Conservation (phyloP, 768 basidiomycete genomes). For the Lentinula detonsa region DNA sequence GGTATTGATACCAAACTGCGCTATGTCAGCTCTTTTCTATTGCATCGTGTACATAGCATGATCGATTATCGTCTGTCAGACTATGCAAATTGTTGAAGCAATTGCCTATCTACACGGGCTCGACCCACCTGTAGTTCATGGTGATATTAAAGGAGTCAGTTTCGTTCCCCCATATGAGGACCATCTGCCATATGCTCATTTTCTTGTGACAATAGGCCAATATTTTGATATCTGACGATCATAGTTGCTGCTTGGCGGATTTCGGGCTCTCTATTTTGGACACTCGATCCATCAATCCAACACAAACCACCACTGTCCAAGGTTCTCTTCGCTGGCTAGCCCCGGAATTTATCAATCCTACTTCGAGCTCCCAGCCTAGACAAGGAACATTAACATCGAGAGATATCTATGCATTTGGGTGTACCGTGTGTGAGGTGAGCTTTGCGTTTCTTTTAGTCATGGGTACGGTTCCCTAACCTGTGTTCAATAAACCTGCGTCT, state of each 20-base stretch:
- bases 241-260: constrained; percentile 23
- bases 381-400: neutral
- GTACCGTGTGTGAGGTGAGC: constrained; percentile 7
- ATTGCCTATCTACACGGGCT: constrained; percentile 31
- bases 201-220: constrained; percentile 16
- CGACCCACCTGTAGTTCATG: constrained; percentile 33
- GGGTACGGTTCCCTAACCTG: neutral
- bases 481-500: neutral
- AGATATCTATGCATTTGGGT: constrained; percentile 12
- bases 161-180: too few species aligned
- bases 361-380: neutral
- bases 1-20: constrained; percentile 10
- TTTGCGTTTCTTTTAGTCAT: neutral
- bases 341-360: constrained; percentile 9
- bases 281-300: neutral
- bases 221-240: constrained; percentile 19
- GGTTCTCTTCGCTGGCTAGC: constrained; percentile 11
- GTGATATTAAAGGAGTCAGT: constrained; percentile 34
- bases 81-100: constrained; percentile 26
- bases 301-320: neutral
- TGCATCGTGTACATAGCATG: constrained; percentile 21
- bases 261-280: constrained; percentile 15
- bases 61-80: constrained; percentile 9
- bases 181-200: neutral
- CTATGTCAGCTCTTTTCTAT: constrained; percentile 11